These are phyloP conservation scores for Xylaria nigripes DNA, from an alignment of 495 filamentous ascomycete species.

Conservation along the genomic window DNA sequence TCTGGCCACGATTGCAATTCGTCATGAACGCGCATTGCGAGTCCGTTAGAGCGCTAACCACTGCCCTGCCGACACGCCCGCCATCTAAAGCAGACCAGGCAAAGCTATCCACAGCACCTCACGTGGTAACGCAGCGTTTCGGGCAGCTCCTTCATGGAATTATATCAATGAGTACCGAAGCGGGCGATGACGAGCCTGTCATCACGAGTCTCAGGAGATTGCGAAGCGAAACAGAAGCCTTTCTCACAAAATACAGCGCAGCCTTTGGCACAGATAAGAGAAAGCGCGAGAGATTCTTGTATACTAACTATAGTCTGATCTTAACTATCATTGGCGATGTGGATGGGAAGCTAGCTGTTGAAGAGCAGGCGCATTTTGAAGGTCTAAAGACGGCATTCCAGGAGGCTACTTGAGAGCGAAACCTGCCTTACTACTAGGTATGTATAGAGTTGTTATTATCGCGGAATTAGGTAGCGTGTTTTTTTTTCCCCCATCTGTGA, in stretches of 20 bases:
- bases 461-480: too few relatives aligned
- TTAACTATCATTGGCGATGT: conserved; percentile 84
- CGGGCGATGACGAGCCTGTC: conserved; percentile 89
- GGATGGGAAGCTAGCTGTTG: conserved; percentile 66
- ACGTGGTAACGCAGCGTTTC: conserved; percentile 85
- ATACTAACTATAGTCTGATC: conserved; percentile 89
- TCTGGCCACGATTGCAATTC: conserved; percentile 92
- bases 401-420: conserved; percentile 22
- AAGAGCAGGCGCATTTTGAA: conserved; percentile 64
- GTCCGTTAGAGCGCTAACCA: conserved; percentile 58
- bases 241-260: conserved; percentile 55
- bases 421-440: too few relatives aligned
- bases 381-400: conserved; percentile 44
- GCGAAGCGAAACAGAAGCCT: conserved; percentile 67
- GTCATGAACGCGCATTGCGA: conserved; percentile 92
- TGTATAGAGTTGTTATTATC: too few relatives aligned
- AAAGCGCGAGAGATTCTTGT: conserved; percentile 79
- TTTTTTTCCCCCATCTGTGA: too few relatives aligned
- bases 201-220: conserved; percentile 68
- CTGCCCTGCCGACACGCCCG: conserved; percentile 37
- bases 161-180: conserved; percentile 70
- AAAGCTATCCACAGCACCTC: conserved; percentile 76
- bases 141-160: conserved; percentile 83
- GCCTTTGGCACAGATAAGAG: conserved; percentile 59
- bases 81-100: conserved; percentile 48